Percentiles rank a stretch among this genome's conserved stretches.
phyloP scores from a whole-genome alignment of 805 yeast species.

The Kuraishia molischiana region DNA sequence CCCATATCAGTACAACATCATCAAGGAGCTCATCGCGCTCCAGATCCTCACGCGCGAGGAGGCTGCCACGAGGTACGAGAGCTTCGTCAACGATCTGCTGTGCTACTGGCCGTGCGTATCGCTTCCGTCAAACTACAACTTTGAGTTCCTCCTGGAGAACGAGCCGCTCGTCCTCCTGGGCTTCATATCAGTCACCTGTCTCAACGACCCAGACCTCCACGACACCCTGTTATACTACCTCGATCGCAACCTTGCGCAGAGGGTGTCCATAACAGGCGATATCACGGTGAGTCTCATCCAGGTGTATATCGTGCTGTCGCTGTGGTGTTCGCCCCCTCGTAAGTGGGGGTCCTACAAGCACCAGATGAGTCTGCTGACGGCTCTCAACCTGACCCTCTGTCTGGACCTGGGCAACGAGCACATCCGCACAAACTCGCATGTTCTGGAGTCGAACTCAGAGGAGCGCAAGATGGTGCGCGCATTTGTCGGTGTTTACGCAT shows the following conservation, averaged over 20 bases:
- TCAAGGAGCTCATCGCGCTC: constrained; percentile 26
- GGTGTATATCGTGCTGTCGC: constrained; percentile 32
- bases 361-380: constrained; percentile 37
- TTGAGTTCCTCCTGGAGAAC: constrained; percentile 27
- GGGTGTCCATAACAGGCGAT: constrained; percentile 32
- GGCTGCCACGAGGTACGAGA: constrained; percentile 21
- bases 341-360: constrained; percentile 43
- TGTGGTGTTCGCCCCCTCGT: constrained; percentile 46
- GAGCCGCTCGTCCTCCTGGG: constrained; percentile 33
- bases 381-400: constrained; percentile 34
- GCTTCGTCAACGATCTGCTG: constrained; percentile 27
- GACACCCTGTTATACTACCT: constrained; percentile 32
- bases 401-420: constrained; percentile 34
- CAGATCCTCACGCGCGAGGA: constrained; percentile 24
- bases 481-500: constrained; percentile 36
- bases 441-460: constrained; percentile 17
- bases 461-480: constrained; percentile 29
- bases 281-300: constrained; percentile 31
- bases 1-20: constrained; percentile 23
- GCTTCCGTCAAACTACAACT: constrained; percentile 25
- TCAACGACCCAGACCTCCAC: constrained; percentile 33
- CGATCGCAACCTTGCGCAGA: constrained; percentile 33
- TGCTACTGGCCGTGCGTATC: constrained; percentile 40
- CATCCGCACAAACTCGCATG: constrained; percentile 14
- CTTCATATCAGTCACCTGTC: constrained; percentile 35